phyloP scores from a whole-genome alignment of 1,139 yeast genomes.

The Magnusiomyces fungicola region DNA sequence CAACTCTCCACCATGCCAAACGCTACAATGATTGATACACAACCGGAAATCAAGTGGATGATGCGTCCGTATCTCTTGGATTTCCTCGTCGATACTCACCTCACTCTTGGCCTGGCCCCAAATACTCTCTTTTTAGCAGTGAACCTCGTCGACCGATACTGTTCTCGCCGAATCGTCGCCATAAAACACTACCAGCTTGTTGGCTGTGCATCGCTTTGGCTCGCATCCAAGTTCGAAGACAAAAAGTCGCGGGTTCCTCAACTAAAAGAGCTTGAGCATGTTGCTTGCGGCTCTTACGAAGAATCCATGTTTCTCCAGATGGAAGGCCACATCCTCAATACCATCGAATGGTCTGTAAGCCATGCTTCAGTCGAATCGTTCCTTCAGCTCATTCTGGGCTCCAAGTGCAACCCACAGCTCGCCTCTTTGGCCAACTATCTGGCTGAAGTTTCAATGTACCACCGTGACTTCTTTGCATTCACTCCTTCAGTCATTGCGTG shows the following conservation, averaged over 20 bases:
- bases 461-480: conserved; percentile 55
- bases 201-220: conserved; percentile 92
- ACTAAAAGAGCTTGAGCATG: conserved; percentile 60
- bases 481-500: conserved; percentile 59
- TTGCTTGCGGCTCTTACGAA: conserved; percentile 83
- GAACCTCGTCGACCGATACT: conserved; percentile 82
- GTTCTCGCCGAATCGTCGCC: conserved; percentile 85
- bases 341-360: conserved; percentile 79
- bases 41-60: conserved; percentile 90
- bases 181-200: conserved; percentile 89
- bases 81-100: conserved; percentile 74
- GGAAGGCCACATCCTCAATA: conserved; percentile 86
- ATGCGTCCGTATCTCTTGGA: conserved; percentile 88
- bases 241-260: conserved; percentile 84
- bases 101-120: conserved; percentile 69
- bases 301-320: conserved; percentile 90
- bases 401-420: conserved; percentile 27
- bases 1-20: conserved; percentile 30
- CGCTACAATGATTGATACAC: conserved; percentile 70
- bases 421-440: conserved; percentile 47
- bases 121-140: conserved; percentile 76
- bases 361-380: conserved; percentile 44
- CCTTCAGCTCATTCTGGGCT: conserved; percentile 27
- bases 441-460: conserved; percentile 71
- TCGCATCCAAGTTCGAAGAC: conserved; percentile 92